Conservation (phyloP, 306 rosid genomes). For the Alnus rubra region DNA sequence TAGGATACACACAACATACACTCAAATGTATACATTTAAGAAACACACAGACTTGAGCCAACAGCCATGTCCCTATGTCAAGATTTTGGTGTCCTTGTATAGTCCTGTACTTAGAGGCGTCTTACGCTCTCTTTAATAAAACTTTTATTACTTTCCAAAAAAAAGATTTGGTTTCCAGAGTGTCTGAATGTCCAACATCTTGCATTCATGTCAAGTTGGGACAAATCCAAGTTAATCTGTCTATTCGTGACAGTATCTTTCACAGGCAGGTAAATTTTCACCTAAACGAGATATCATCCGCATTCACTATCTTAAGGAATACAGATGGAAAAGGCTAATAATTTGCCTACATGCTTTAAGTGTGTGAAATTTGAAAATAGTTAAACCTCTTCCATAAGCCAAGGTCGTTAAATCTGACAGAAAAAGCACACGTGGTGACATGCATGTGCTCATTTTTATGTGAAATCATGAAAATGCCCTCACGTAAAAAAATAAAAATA, state of each 20-base stretch:
- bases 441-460: too few species aligned
- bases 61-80: not conserved
- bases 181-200: not conserved
- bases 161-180: not conserved
- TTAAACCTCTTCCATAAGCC: not conserved
- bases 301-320: not conserved
- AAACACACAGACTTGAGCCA: not conserved
- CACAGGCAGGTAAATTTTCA: not conserved
- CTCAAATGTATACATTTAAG: not conserved
- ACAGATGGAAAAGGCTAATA: not conserved
- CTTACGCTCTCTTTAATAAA: too few species aligned
- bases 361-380: not conserved
- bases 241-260: not conserved
- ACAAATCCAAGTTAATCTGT: not conserved
- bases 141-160: too few species aligned
- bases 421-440: too few species aligned
- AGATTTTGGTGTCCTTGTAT: not conserved
- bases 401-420: too few species aligned
- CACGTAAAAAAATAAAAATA: too few species aligned
- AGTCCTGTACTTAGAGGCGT: too few species aligned
- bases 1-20: not conserved
- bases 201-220: conserved; percentile 1
- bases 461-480: too few species aligned
- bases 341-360: not conserved
- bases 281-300: not conserved